Evolutionary conservation across 805 yeast genomes (phyloP).

Genomic region (Kazachstania martiniae): DNA sequence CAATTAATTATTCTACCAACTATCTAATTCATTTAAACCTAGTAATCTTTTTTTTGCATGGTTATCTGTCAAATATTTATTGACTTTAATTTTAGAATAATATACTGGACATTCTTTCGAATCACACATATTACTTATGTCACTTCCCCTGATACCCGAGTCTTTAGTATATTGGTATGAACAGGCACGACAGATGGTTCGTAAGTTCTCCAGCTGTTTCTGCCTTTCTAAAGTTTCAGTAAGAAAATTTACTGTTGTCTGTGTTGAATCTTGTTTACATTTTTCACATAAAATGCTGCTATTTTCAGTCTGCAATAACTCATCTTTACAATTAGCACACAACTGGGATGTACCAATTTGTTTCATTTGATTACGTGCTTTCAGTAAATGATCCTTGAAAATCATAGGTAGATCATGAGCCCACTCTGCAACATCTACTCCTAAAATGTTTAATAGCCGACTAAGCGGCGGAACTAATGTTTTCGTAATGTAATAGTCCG

Average conservation of each 20-base stretch:
- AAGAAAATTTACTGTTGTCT: constrained; percentile 12
- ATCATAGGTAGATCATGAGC: constrained; percentile 51
- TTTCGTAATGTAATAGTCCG: constrained; percentile 75
- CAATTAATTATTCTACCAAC: constrained; percentile 9
- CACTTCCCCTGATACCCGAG: constrained; percentile 21
- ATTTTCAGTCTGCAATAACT: constrained; percentile 20
- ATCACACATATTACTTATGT: constrained; percentile 32
- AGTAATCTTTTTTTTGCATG: constrained; percentile 4
- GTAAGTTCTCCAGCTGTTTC: constrained; percentile 16
- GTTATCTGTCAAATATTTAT: constrained; percentile 19
- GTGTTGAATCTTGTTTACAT: constrained; percentile 5
- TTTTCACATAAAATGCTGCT: constrained; percentile 5
- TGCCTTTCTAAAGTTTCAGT: constrained; percentile 1
- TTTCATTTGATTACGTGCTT: constrained; percentile 3
- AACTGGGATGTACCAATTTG: constrained; percentile 5
- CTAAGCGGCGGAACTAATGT: constrained; percentile 86
- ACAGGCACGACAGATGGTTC: constrained; percentile 31
- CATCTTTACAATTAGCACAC: constrained; percentile 30
- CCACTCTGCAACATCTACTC: constrained; percentile 75
- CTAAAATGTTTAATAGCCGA: constrained; percentile 69
- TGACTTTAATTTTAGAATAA: constrained; percentile 40
- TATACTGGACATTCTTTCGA: constrained; percentile 59
- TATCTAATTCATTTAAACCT: constrained; percentile 10
- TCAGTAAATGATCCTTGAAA: constrained; percentile 2
- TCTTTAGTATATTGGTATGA: constrained; percentile 19